These are phyloP conservation scores for Apiospora marii DNA, from an alignment of 2,329 filamentous ascomycete species.

Conservation along the genomic window DNA sequence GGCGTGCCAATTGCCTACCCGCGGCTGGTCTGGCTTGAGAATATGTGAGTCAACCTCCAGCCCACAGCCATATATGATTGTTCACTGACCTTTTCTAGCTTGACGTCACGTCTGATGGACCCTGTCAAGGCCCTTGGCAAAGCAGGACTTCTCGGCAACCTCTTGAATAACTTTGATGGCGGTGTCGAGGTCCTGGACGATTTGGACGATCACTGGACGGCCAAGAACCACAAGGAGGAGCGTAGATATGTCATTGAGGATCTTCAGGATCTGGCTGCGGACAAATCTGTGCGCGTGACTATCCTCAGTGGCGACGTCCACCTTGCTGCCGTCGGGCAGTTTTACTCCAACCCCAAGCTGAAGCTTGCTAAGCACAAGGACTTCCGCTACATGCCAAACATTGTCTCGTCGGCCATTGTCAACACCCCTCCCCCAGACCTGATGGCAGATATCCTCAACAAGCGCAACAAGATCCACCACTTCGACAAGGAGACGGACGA, in stretches of 20 bases:
- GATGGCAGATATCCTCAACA: conserved; percentile 91
- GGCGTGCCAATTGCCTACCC: conserved; percentile 87
- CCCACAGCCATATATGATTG: background rate
- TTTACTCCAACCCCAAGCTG: conserved; percentile 90
- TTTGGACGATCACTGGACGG: conserved; percentile 96
- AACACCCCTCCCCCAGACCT: conserved; percentile 89
- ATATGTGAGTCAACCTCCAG: conserved; percentile 59
- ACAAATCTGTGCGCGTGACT: conserved; percentile 90
- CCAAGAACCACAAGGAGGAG: conserved; percentile 92
- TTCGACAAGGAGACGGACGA: conserved; percentile 85
- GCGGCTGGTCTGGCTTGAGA: conserved; percentile 76
- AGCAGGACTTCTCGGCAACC: conserved; percentile 78
- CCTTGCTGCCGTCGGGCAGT: conserved; percentile 89
- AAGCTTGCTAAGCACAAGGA: conserved; percentile 85
- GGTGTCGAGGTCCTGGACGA: conserved; percentile 92
- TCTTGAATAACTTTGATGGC: conserved; percentile 90
- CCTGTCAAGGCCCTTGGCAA: conserved; percentile 89
- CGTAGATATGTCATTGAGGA: conserved; percentile 87
- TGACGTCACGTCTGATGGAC: conserved; percentile 87
- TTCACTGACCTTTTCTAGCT: conserved; percentile 53
- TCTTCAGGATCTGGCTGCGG: conserved; percentile 89
- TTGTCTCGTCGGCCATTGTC: conserved; percentile 93
- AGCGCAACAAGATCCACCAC: conserved; percentile 83
- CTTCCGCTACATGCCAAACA: conserved; percentile 95
- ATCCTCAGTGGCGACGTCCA: conserved; percentile 96